These are phyloP conservation scores for Mycena sanguinolenta DNA, from an alignment of 768 basidiomycete genomes.

Conservation along the genomic window DNA sequence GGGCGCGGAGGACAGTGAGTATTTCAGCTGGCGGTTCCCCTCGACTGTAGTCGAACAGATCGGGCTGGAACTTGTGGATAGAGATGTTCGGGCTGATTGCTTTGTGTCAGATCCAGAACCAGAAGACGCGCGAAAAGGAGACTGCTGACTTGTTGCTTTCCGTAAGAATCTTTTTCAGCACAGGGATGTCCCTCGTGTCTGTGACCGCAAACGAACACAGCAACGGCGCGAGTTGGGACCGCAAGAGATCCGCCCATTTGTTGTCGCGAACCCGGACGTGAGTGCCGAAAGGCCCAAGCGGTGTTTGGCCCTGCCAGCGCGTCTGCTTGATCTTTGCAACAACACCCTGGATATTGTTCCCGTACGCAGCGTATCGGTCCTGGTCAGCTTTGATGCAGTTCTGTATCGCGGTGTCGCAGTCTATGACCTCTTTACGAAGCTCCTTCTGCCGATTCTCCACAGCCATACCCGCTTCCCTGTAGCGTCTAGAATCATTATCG, in stretches of 20 bases:
- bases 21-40: slow-evolving; percentile 78
- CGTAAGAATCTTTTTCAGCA: slow-evolving; percentile 69
- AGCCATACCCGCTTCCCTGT: slow-evolving; percentile 52
- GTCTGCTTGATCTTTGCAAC: slow-evolving; percentile 63
- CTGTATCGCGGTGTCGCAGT: slow-evolving; percentile 64
- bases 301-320: slow-evolving; percentile 75
- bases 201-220: slow-evolving; percentile 84
- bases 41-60: slow-evolving; percentile 82
- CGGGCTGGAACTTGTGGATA: slow-evolving; percentile 77
- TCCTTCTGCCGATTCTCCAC: slow-evolving; percentile 49
- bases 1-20: slow-evolving; percentile 83
- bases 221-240: slow-evolving; percentile 66
- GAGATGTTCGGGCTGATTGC: slow-evolving; percentile 56
- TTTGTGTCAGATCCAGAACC: background rate
- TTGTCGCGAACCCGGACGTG: slow-evolving; percentile 82
- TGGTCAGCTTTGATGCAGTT: slow-evolving; percentile 64
- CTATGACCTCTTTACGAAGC: slow-evolving; percentile 57
- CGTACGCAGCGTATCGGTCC: slow-evolving; percentile 74
- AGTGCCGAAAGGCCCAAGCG: slow-evolving; percentile 85
- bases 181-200: slow-evolving; percentile 70
- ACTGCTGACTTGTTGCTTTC: slow-evolving; percentile 72
- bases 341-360: slow-evolving; percentile 70
- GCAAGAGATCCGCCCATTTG: slow-evolving; percentile 76
- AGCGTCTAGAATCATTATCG: slow-evolving; percentile 43
- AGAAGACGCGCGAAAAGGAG: background rate